Percentiles rank a stretch among this genome's conserved stretches.
Conservation (phyloP, 257 asterid species). For the Nicotiana tabacum region DNA sequence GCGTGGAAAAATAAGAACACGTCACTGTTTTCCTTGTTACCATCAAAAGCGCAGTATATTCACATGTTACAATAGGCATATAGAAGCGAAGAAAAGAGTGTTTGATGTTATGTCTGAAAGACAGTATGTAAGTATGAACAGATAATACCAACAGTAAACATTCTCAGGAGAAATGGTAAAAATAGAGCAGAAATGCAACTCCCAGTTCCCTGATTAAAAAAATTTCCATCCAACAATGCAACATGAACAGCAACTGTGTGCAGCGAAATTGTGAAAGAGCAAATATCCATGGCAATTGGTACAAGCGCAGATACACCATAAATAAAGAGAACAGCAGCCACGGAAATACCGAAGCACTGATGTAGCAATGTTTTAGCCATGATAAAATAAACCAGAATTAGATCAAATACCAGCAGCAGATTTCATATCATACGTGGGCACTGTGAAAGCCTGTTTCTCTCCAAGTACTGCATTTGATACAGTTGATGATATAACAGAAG, state of each 20-base stretch:
- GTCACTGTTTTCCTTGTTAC: not conserved
- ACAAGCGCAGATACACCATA: not conserved
- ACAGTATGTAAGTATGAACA: not conserved
- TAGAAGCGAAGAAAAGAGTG: not conserved
- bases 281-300: not conserved
- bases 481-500: constrained; percentile 94
- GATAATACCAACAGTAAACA: not conserved
- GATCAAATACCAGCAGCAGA: constrained; percentile 99
- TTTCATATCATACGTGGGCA: constrained; percentile 99
- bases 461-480: constrained; percentile 98
- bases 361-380: constrained; percentile 18
- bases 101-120: not conserved
- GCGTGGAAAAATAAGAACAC: not conserved
- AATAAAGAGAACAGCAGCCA: not conserved
- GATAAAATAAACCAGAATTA: constrained; percentile 46
- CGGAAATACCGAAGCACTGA: constrained; percentile 7
- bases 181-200: not conserved
- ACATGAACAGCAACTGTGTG: not conserved
- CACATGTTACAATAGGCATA: not conserved
- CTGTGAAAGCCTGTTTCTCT: constrained; percentile 96
- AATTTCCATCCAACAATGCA: not conserved
- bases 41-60: not conserved
- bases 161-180: not conserved
- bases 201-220: not conserved
- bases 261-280: not conserved